These are phyloP conservation scores for Termitomyces eurrhizus DNA, from an alignment of 768 basidiomycete species.

Conservation along the genomic window DNA sequence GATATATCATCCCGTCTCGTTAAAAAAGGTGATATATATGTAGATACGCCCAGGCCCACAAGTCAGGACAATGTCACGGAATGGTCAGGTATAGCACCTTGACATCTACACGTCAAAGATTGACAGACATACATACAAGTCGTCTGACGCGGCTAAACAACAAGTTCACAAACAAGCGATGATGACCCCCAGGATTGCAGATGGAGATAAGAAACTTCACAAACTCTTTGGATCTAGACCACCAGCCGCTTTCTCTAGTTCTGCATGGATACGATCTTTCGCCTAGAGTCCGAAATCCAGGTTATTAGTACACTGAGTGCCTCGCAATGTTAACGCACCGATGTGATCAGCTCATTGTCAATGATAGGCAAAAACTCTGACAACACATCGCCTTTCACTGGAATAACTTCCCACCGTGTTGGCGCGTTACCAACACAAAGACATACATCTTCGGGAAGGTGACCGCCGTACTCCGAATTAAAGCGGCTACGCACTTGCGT, in stretches of 20 bases:
- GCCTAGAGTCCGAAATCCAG: not conserved
- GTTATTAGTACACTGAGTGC: not conserved
- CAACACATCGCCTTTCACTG: conserved; percentile 46
- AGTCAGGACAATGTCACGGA: not conserved
- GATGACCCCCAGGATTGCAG: not conserved
- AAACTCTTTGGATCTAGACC: conserved; percentile 3
- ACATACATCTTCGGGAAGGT: conserved; percentile 79
- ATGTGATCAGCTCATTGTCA: conserved; percentile 50
- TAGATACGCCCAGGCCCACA: not conserved
- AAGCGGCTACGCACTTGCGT: conserved; percentile 59
- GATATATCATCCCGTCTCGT: not conserved
- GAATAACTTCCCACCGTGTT: conserved; percentile 66
- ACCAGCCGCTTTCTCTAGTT: conserved; percentile 9
- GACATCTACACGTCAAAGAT: not conserved
- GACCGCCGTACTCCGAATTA: conserved; percentile 66
- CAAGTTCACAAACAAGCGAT: too few species aligned
- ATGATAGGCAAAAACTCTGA: conserved; percentile 60
- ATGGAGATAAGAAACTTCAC: conserved; percentile 2
- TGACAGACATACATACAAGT: not conserved
- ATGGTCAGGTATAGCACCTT: not conserved
- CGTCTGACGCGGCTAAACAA: not conserved
- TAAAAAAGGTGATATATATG: not conserved
- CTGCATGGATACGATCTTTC: conserved; percentile 12
- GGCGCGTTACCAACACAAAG: conserved; percentile 72
- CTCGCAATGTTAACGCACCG: conserved; percentile 28